Base-by-base conservation (phyloP, 768 basidiomycete species). In the Myochromella boudieri region DNA sequence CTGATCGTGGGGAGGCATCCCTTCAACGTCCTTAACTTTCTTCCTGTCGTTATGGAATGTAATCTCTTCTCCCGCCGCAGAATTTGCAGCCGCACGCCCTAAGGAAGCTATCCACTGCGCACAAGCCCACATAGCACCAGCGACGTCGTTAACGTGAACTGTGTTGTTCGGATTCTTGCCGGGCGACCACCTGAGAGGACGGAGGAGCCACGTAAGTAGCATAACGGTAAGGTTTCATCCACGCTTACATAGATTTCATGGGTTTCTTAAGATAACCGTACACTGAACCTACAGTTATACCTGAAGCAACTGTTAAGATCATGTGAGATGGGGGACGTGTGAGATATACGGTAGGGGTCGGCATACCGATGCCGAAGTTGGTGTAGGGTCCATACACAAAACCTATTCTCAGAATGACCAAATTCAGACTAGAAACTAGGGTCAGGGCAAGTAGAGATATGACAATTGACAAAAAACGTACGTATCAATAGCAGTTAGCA, bases 211-310 rank as follows among this genome's bases (percentile, higher is more conserved):
- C n/a, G n/a, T n/a, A n/a, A n/a, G n/a, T n/a, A n/a, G n/a, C n/a
- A n/a, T n/a, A n/a, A n/a, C n/a, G n/a, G n/a, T n/a, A n/a, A n/a
- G n/a, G n/a, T n/a, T n/a, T n/a, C n/a, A n/a, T n/a, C n/a, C 31
- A 32, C 36, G 50, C 84, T 54, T 57, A 91, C 88, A 92, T 72
- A 8, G 83, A 86, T 62, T 88, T 91, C 84, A 94, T 88, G 1
- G 89, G 87, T 55, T 87, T 84, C 60, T 89, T 81, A 64, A 89
- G 71, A 60, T 87, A 82, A 4, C 87, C 87, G 63, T 93, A 93
- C 22, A 92, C 83, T 10, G 87, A 78, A 8, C 81, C 85, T 10
- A 91, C 82, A 1, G 84, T 85, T 36, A 90, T 81, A 32, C 79
- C 81, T 8, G 84, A 76, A 15, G 85, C 72, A 52, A 88, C 88